A percentile compares a stretch with the other conserved stretches of the same genome.
These are phyloP conservation scores for Plasmodium chabaudi DNA, from an alignment of 169 alveolate species.

Conservation along the genomic window DNA sequence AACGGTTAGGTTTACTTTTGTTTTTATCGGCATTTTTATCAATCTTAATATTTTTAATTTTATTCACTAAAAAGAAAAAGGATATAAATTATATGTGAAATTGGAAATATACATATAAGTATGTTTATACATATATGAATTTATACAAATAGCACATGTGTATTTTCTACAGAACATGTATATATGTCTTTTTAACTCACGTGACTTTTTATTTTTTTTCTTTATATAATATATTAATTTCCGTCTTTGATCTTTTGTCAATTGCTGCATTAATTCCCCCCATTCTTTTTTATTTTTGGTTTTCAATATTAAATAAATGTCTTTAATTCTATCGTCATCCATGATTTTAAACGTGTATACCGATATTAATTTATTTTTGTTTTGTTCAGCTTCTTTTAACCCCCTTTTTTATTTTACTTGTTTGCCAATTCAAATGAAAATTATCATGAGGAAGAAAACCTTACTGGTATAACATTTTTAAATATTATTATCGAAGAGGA, in stretches of 20 bases:
- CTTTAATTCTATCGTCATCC: conserved; percentile 72
- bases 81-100: not conserved
- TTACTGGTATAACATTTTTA: not conserved
- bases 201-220: conserved; percentile 68
- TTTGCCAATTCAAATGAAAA: not conserved
- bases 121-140: not conserved
- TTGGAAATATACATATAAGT: not conserved
- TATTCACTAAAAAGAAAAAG: conserved; percentile 29
- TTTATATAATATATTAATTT: conserved; percentile 60
- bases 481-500: not conserved
- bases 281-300: conserved; percentile 71
- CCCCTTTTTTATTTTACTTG: too few species aligned
- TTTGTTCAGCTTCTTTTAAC: not conserved
- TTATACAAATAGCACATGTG: not conserved
- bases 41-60: conserved; percentile 64
- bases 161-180: too few species aligned
- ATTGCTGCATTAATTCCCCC: conserved; percentile 71
- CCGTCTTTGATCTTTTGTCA: conserved; percentile 69
- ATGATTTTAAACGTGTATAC: conserved; percentile 9
- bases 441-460: not conserved
- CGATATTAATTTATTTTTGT: not conserved
- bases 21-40: conserved; percentile 44
- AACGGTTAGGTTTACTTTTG: conserved; percentile 12
- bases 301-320: conserved; percentile 54
- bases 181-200: conserved; percentile 39